phyloP scores from a whole-genome alignment of 2,329 filamentous ascomycete genomes.

The Ambrosiella beaveri region DNA sequence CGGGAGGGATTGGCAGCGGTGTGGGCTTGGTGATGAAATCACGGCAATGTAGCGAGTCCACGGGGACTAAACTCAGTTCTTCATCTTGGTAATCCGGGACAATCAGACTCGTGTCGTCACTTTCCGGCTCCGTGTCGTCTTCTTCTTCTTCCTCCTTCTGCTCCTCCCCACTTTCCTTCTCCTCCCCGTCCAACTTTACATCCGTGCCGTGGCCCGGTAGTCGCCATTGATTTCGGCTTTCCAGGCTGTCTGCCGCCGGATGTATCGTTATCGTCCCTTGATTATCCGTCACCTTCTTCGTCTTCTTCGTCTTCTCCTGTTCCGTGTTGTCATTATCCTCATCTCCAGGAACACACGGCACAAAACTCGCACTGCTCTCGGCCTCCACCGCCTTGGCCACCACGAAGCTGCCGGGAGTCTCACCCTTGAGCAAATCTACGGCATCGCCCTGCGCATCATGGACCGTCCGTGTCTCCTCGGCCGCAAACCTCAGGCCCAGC shows the following conservation, averaged over 20 bases:
- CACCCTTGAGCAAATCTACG: slow-evolving; percentile 2
- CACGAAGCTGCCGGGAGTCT: slow-evolving; percentile 8
- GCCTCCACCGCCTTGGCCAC: slow-evolving; percentile 1
- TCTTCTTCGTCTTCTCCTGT: neutral
- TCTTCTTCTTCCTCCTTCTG: neutral
- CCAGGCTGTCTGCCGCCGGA: neutral
- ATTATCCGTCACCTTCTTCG: neutral
- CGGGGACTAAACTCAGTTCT: neutral
- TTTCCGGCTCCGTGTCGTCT: neutral
- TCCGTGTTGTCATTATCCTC: neutral
- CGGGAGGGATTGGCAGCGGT: neutral
- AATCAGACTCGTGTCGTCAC: neutral
- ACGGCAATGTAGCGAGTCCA: neutral
- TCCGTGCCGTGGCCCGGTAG: neutral
- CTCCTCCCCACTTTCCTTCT: neutral
- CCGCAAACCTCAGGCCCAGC: neutral
- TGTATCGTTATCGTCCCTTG: neutral
- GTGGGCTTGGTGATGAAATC: neutral
- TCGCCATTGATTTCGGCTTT: slow-evolving; percentile 6
- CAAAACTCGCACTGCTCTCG: neutral
- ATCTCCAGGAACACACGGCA: slow-evolving; percentile 3
- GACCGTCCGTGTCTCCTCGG: neutral
- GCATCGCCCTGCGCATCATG: slow-evolving; percentile 7
- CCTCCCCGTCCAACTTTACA: neutral
- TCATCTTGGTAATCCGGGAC: slow-evolving; percentile 2